phyloP scores from a whole-genome alignment of 2,329 filamentous ascomycete genomes.

The Beauveria brongniartii region DNA sequence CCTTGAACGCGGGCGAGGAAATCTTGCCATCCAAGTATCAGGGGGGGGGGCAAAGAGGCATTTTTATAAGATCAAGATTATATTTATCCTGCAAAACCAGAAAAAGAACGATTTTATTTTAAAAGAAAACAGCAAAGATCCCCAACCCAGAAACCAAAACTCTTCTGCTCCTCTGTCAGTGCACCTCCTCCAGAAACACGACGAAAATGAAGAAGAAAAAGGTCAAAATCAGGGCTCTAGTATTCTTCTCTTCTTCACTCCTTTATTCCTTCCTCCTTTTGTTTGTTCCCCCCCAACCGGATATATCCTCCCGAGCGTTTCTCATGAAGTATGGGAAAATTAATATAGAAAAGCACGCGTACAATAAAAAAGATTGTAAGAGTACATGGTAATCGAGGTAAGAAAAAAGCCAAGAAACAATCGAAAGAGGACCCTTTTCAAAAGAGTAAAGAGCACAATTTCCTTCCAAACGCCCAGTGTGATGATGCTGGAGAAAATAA shows the following conservation, averaged over 20 bases:
- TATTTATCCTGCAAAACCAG: too few relatives aligned
- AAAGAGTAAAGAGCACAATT: background rate
- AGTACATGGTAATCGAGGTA: constrained; percentile 4
- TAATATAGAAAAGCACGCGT: background rate
- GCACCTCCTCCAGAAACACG: background rate
- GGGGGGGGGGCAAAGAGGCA: too few relatives aligned
- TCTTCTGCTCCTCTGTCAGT: constrained; percentile 1
- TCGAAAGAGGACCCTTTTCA: background rate
- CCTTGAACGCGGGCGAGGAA: too few relatives aligned
- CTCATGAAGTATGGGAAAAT: background rate
- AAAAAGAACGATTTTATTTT: too few relatives aligned
- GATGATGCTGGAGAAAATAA: background rate
- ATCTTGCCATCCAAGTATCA: too few relatives aligned
- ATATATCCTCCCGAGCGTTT: background rate
- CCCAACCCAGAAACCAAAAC: background rate
- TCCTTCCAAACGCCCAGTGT: background rate
- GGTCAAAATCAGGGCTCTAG: too few relatives aligned
- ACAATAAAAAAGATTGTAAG: background rate
- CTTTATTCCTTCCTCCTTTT: too few relatives aligned
- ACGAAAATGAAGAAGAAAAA: background rate
- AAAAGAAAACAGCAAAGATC: background rate
- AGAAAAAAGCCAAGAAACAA: background rate
- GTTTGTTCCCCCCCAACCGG: too few relatives aligned
- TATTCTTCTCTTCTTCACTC: background rate
- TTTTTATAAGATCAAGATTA: too few relatives aligned